Base-by-base conservation (phyloP, 225 moss, liverwort and hornwort genomes). In the Sphagnum contortum region DNA sequence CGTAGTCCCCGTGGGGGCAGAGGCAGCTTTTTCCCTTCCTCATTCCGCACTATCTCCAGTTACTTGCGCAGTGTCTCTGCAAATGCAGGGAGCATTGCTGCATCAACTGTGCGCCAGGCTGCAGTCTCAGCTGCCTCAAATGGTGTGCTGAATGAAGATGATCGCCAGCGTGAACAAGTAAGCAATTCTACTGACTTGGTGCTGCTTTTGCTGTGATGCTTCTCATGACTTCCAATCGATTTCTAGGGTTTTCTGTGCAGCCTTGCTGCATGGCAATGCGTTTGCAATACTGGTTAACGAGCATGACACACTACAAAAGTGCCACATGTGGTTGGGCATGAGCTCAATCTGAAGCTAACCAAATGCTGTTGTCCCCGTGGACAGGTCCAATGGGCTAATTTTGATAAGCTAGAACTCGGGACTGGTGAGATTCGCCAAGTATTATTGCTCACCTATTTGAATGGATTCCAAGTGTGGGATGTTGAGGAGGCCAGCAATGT, bases 401-500 rank as follows among this genome's bases (percentile, higher is more conserved):
- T 98, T 70, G 96, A 98, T 74, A 89, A 78, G 77, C 83, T 98
- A 66, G 93, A 98, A 80, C 73, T 92, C 60, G 74, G 67, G 58
- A 82, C 87, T 45, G 92, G 92, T 70, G 92, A 93, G 74, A 77
- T 79, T 61, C 92, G 89, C 3, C 83, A 82, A 66, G 89, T 98
- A 66, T 85, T 98, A 52, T 65, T 98, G 73, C 77, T 98, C 61
- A 93, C 90, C 3, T 98, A 98, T 59, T 47, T 69, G 47, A 98
- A 98, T 64, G 93, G 96, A 12, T 98, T 98, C 64, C 96, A 98
- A 87, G 82, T 98, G 2, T 98, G 96, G 96, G 96, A 98, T 59
- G 85, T 98, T 5, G 85, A 98, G 69, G 90, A 87, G 70, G 92
- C 96, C 67, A 83, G 76, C 56, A 92, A 98, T 70, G 96, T 98